Evolutionary conservation across 2,329 filamentous ascomycete genomes (phyloP), one percentile per base, ranked within the genome.

Genomic region (Sporothrix schenckii): DNA sequence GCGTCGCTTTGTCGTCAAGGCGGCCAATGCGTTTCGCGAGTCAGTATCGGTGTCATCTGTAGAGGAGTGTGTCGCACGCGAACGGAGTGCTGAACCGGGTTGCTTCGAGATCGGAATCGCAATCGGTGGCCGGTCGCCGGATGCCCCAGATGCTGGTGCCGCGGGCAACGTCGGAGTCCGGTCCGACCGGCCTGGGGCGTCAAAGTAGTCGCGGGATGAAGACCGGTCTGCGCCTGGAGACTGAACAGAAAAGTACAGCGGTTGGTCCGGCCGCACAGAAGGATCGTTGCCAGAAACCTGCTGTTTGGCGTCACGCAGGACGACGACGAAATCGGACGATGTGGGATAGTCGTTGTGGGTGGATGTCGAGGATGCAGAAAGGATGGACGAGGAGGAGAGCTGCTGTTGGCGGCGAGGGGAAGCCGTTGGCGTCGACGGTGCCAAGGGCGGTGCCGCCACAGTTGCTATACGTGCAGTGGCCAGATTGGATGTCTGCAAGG

Each of bases 321-420:
- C 71, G 3, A 71, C 72, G 24, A 71, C 69, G 49, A 73, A 72
- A 24, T 73, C 71, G 30, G 67, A 61, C 9, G 71, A 50, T 7
- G 60, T 21, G n/a, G 69, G 71, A 19, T 70, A 69, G 69, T 60
- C 66, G 56, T 70, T 47, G n/a, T 69, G 24, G 11, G 66, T 49
- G 14, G 70, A 58, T 44, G 52, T 69, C 2, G 72, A 66, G 52
- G 71, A 66, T 14, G 71, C 41, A 10, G 72, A 69, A 1, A 54
- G 9, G 2, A 66, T 66, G 24, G 69, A 63, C 9, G 65, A 50
- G 60, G 53, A 49, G 50, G 63, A 53, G 34, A 50, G 44, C 30
- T 47, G 24, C 24, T 70, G 44, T 10, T 52, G 44, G 27, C 47
- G 69, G 56, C 30, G 27, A 47, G 61, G 61, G 9, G 70, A 66